Evolutionary conservation across 1,284 basidiomycete species (phyloP).

Genomic region (Tilletia indica): DNA sequence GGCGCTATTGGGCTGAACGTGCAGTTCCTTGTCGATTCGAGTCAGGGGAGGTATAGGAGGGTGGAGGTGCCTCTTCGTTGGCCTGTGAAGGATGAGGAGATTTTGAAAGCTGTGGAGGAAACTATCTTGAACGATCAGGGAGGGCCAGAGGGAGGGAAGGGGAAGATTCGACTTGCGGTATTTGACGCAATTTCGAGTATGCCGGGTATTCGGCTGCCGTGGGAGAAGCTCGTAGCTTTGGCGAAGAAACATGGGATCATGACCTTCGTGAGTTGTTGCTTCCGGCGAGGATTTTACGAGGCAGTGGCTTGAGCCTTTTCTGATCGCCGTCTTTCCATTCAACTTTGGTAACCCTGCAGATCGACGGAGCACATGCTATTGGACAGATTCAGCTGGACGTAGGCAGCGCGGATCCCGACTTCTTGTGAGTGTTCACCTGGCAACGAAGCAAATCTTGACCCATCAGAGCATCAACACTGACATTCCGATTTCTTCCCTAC

Average conservation of each 20-base stretch:
- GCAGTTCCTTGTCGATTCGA: conserved; percentile 50
- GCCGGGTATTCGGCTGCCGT: conserved; percentile 74
- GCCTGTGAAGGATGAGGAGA: conserved; percentile 44
- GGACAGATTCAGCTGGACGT: conserved; percentile 60
- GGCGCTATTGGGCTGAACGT: conserved; percentile 46
- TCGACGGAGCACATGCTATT: conserved; percentile 83
- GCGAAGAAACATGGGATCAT: conserved; percentile 43
- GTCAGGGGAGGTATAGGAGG: conserved; percentile 30
- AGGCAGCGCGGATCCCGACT: conserved; percentile 45
- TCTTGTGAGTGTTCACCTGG: conserved; percentile 35
- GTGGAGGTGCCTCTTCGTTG: conserved; percentile 43
- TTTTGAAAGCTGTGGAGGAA: conserved; percentile 44
- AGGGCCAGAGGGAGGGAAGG: background rate
- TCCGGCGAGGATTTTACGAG: background rate
- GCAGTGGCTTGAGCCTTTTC: background rate
- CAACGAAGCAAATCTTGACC: background rate
- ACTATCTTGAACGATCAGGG: conserved; percentile 24
- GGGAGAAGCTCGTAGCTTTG: conserved; percentile 66
- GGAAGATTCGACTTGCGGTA: conserved; percentile 74
- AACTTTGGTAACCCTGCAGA: background rate
- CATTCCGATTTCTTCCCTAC: background rate
- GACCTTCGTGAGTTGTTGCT: conserved; percentile 24
- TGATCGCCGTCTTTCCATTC: background rate
- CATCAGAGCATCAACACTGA: background rate
- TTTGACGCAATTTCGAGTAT: conserved; percentile 72